Evolutionary conservation across 345 rosid genomes (phyloP), one percentile per base, ranked within the genome.

Genomic region (Acer saccharum): DNA sequence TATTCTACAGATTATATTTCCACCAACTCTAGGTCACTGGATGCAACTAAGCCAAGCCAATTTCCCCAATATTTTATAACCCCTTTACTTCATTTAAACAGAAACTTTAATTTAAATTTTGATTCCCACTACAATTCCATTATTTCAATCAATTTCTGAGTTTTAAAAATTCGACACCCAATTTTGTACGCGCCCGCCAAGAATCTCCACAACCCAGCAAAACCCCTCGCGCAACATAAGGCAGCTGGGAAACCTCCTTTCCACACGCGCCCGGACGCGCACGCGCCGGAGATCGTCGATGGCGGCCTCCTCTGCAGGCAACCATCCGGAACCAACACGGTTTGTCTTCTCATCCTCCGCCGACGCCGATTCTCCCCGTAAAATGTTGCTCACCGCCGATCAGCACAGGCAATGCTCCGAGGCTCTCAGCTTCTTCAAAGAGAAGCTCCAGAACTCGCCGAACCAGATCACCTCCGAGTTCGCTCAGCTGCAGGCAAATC

Each of bases 381-480:
- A 61, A n/a, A 84, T 83, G 61, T 66, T 88, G 17, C 90, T 92
- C 71, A 79, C 94, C 0, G 57, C 86, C 61, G 91, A 91, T 78
- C 98, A 95, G 88, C 77, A 73, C 86, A 71, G 39, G 14, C 64
- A 78, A 84, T 95, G 99, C 82, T 83, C 81, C 43, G 84, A 90
- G 71, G 97, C 98, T 73, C 94, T 92, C 76, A 63, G 10, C 1
- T 79, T 69, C 78, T 69, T 95, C 86, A 74, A 79, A 35, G 81
- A 82, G 10, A 90, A 84, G 84, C 79, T 88, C 77, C 76, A 46
- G 52, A 46, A 50, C n/a, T 72, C 69, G 68, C 91, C 87, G 10
- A 76, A 87, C 5, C 71, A 68, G 7, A 86, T 95, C 78, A 14
- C 63, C 62, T 86, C 78, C 27, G 99, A 93, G 81, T 95, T 93